These are phyloP conservation scores for Saturnispora zaruensis DNA, from an alignment of 805 yeast species.

Conservation along the genomic window DNA sequence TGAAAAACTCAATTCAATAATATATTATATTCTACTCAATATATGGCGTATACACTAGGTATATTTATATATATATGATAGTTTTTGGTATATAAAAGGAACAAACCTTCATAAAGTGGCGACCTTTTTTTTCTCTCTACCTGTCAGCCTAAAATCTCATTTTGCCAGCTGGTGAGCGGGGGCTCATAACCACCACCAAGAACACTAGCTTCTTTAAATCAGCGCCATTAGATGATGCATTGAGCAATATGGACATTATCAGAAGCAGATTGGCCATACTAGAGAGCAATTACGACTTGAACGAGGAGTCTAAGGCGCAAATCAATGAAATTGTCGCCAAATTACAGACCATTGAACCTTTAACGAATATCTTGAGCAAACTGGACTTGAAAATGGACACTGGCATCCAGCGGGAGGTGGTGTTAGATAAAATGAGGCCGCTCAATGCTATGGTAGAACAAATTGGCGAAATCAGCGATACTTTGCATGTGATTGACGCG, in stretches of 20 bases:
- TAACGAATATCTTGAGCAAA: background rate
- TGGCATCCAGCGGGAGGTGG: background rate
- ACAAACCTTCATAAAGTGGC: background rate
- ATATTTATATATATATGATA: background rate
- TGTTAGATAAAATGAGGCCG: background rate
- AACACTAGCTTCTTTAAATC: background rate
- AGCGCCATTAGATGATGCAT: background rate
- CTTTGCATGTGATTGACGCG: background rate
- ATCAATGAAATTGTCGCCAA: background rate
- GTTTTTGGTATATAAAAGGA: background rate
- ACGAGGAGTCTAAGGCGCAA: background rate
- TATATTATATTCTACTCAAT: background rate
- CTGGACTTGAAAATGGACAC: background rate
- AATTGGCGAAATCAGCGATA: background rate
- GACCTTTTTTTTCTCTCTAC: background rate
- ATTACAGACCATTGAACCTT: background rate
- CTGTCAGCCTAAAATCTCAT: background rate
- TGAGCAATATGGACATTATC: background rate
- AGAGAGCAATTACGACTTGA: background rate
- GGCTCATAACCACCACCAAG: conserved; percentile 6
- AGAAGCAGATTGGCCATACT: background rate
- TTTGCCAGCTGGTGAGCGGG: background rate
- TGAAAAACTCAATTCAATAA: background rate
- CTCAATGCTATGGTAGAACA: background rate
- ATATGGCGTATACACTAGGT: background rate